phyloP scores from a whole-genome alignment of 2,329 filamentous ascomycete species.

The Aureobasidium sp. region DNA sequence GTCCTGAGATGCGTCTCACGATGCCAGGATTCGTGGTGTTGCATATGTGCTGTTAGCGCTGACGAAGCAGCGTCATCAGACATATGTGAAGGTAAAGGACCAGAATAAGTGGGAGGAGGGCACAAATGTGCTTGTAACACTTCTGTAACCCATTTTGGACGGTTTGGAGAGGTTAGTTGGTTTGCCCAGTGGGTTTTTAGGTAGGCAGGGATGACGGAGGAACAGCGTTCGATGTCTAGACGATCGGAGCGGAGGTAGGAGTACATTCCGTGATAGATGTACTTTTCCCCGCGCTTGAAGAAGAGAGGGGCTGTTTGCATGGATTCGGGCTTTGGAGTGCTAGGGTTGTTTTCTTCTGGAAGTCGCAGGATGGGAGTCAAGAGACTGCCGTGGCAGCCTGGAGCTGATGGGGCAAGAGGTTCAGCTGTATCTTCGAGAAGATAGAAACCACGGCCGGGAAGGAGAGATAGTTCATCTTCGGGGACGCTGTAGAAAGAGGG shows the following conservation, averaged over 20 bases:
- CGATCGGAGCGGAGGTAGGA: constrained; percentile 38
- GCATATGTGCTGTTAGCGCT: constrained; percentile 21
- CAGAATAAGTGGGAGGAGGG: constrained; percentile 35
- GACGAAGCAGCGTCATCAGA: neutral
- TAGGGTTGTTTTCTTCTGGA: neutral
- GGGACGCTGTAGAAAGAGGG: constrained; percentile 35
- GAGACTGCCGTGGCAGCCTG: constrained; percentile 33
- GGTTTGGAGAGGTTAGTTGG: constrained; percentile 28
- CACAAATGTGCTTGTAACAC: constrained; percentile 37
- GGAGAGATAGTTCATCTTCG: constrained; percentile 20
- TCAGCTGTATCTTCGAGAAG: constrained; percentile 32
- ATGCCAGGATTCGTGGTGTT: constrained; percentile 34
- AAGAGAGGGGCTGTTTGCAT: constrained; percentile 35
- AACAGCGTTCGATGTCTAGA: constrained; percentile 37
- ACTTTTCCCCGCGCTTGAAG: constrained; percentile 26
- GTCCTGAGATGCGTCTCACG: constrained; percentile 32
- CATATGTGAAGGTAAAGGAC: constrained; percentile 20
- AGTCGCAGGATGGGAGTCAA: constrained; percentile 3
- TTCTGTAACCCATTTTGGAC: constrained; percentile 38
- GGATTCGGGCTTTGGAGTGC: neutral
- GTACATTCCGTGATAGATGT: constrained; percentile 42
- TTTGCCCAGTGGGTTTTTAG: constrained; percentile 36
- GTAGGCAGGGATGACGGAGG: constrained; percentile 29
- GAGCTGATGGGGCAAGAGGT: constrained; percentile 35
- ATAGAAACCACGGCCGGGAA: constrained; percentile 36